Base-by-base conservation (phyloP, 768 basidiomycete species). In the Mycena rosella region DNA sequence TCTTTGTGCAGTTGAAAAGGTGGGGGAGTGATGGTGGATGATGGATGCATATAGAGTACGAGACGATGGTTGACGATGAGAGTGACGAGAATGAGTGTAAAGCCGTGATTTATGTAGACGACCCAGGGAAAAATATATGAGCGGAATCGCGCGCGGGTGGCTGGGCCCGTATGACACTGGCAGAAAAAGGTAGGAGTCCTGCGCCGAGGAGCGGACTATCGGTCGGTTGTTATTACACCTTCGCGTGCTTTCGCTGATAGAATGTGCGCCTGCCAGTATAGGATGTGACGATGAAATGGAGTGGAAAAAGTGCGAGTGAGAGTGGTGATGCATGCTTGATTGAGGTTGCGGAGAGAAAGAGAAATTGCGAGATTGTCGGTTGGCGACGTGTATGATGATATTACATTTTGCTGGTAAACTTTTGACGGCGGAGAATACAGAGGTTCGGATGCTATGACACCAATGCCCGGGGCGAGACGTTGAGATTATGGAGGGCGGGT, bases 341-440 rank as follows among this genome's bases (percentile, higher is more conserved):
- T 83, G 86, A 82, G 74, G 73, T 87, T 88, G 84, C 87, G 82
- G 84, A 84, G 86, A 81, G 64, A 51, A 29, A 66, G 57, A 86
- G 82, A 83, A 79, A 84, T 81, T 87, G 89, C 85, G 83, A 75
- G 77, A 80, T 80, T 84, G 86, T 86, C 87, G 84, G 80, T 82
- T 79, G 80, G 79, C 79, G 84, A 89, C 86, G 84, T 88, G 87
- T 89, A 85, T 88, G 80, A 77, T 86, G 83, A 67, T 88, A 87
- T 91, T 94, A 94, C 92, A 94, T 92, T 93, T 94, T 93, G 88
- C 80, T 78, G 78, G 74, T 74, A 74, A 79, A 77, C 81, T 75
- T 78, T 79, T 78, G 78, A 77, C 70, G 78, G n/a, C n/a, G n/a
- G 72, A 73, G 75, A 73, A 77, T 77, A 79, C 75, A 73, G 71